phyloP scores from a whole-genome alignment of 345 rosid species.

The Gynandropsis gynandra region DNA sequence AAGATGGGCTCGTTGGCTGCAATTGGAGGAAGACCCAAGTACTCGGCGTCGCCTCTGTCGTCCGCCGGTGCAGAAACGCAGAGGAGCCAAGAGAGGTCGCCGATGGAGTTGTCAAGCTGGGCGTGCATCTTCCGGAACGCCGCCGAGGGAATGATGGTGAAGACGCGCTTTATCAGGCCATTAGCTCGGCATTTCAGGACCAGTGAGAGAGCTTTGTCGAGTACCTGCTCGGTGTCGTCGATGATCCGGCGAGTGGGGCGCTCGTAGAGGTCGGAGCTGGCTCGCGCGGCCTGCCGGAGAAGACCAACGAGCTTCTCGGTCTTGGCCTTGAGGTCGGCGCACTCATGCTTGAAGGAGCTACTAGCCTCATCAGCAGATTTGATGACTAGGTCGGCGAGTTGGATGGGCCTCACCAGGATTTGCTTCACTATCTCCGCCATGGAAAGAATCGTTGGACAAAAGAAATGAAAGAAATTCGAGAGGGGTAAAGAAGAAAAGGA shows the following conservation, averaged over 20 bases:
- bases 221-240: constrained; percentile 75
- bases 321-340: constrained; percentile 62
- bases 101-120: constrained; percentile 73
- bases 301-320: constrained; percentile 60
- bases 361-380: constrained; percentile 67
- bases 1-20: constrained; percentile 96
- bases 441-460: neutral
- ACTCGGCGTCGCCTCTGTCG: constrained; percentile 59
- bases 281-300: constrained; percentile 83
- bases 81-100: constrained; percentile 86
- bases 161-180: constrained; percentile 61
- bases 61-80: constrained; percentile 78
- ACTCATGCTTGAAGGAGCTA: constrained; percentile 59
- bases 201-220: constrained; percentile 62
- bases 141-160: constrained; percentile 68
- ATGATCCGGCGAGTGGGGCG: constrained; percentile 80
- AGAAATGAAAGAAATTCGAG: neutral
- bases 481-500: neutral
- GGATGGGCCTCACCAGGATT: constrained; percentile 64
- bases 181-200: constrained; percentile 60
- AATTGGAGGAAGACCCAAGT: constrained; percentile 85
- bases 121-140: constrained; percentile 63
- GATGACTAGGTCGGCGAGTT: constrained; percentile 63
- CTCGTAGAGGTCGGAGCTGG: constrained; percentile 69
- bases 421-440: constrained; percentile 82